phyloP scores from a whole-genome alignment of 768 basidiomycete genomes.

The Paxillus rubicundulus region DNA sequence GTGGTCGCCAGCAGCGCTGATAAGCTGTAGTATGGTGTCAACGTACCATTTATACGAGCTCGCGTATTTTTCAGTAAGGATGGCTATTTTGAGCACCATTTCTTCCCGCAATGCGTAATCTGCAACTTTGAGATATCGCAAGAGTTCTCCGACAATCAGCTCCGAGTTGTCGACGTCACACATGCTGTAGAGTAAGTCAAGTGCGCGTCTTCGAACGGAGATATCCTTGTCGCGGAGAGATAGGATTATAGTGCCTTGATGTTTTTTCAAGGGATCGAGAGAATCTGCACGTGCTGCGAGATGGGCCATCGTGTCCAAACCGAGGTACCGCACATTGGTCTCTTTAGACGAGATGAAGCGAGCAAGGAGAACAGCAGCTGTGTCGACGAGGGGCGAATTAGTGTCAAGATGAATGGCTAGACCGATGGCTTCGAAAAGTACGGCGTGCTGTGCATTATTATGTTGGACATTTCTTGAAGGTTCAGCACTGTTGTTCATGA shows the following conservation, averaged over 20 bases:
- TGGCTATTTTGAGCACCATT: constrained; percentile 98
- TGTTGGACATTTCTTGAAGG: constrained; percentile 94
- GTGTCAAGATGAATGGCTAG: constrained; percentile 95
- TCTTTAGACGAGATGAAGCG: constrained; percentile 97
- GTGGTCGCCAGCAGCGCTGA: constrained; percentile 96
- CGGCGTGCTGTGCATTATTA: constrained; percentile 96
- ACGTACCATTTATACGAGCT: constrained; percentile 99
- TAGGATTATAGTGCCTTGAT: constrained; percentile 93
- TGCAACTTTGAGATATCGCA: constrained; percentile 92
- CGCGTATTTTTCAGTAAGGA: constrained; percentile 98
- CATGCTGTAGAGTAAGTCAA: constrained; percentile 98
- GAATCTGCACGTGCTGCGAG: constrained; percentile 92
- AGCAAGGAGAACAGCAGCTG: constrained; percentile 87
- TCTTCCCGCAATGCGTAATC: constrained; percentile 97
- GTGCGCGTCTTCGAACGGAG: constrained; percentile 87
- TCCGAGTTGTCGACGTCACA: constrained; percentile 98
- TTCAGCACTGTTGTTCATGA: constrained; percentile 90
- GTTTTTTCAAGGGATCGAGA: constrained; percentile 88
- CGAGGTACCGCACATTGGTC: constrained; percentile 96
- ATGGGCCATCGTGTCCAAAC: constrained; percentile 97
- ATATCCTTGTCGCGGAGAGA: constrained; percentile 97
- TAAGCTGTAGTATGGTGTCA: constrained; percentile 93
- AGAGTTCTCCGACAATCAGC: constrained; percentile 90
- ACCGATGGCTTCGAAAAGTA: constrained; percentile 97
- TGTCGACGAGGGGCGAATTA: constrained; percentile 82